Evolutionary conservation across 2,329 filamentous ascomycete genomes (phyloP).

Genomic region (Neodidymelliopsis sp.): DNA sequence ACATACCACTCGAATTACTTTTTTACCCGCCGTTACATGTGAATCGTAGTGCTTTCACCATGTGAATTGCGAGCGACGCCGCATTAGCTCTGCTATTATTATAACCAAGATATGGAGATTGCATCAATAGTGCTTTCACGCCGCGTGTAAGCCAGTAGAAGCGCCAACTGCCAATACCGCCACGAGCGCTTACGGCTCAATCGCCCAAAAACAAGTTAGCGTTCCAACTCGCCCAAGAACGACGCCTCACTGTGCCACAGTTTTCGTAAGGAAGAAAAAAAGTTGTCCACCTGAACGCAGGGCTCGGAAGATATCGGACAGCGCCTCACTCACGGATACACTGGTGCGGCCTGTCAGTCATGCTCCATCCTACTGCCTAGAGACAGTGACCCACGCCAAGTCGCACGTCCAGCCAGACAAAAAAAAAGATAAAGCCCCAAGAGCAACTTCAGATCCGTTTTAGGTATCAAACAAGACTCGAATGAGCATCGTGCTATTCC

Average conservation of each 20-base stretch:
- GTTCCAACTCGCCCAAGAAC: too few relatives aligned
- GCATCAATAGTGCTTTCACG: conserved; percentile 11
- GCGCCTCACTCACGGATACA: not conserved
- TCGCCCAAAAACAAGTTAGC: not conserved
- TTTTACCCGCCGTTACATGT: too few relatives aligned
- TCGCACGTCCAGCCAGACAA: too few relatives aligned
- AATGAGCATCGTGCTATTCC: conserved; percentile 6
- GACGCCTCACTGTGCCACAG: too few relatives aligned
- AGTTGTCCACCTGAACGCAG: not conserved
- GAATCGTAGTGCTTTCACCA: too few relatives aligned
- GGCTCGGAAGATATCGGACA: conserved; percentile 3
- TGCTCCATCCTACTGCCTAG: not conserved
- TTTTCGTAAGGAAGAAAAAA: too few relatives aligned
- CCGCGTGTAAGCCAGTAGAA: conserved; percentile 12
- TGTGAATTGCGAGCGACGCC: conserved; percentile 5
- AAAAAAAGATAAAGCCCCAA: too few relatives aligned
- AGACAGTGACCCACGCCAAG: conserved; percentile 8
- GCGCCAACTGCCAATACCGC: conserved; percentile 1
- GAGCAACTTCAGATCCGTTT: conserved; percentile 7
- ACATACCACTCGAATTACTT: not conserved
- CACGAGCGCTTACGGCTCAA: conserved; percentile 16
- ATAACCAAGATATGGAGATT: not conserved
- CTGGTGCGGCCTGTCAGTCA: conserved; percentile 5
- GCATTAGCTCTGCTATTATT: conserved; percentile 8
- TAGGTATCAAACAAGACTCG: conserved; percentile 2